Percentiles rank a stretch among this genome's conserved stretches.
Conservation (phyloP, 1,139 yeast species). For the Suhomyces guaymorum region DNA sequence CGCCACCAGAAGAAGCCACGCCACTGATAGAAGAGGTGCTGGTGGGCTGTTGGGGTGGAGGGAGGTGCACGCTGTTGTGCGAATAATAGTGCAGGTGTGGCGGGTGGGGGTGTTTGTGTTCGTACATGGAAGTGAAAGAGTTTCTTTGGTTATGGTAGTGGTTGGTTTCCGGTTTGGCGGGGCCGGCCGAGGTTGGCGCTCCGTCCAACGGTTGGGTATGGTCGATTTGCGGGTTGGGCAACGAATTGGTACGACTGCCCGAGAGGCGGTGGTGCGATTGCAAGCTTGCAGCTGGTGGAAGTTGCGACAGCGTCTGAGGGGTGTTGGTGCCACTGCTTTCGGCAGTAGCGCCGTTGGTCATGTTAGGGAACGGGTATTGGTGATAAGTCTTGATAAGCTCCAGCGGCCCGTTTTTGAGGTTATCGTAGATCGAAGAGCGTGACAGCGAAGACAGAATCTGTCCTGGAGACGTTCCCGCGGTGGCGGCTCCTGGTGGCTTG, state of each 20-base stretch:
- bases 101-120: slow-evolving; percentile 11
- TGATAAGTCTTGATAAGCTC: slow-evolving; percentile 8
- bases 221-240: slow-evolving; percentile 27
- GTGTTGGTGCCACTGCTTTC: slow-evolving; percentile 6
- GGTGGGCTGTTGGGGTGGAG: slow-evolving; percentile 8
- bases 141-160: slow-evolving; percentile 15
- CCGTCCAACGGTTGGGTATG: slow-evolving; percentile 8
- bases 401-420: slow-evolving; percentile 1
- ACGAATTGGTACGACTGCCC: slow-evolving; percentile 23
- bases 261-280: slow-evolving; percentile 4
- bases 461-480: slow-evolving; percentile 8
- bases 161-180: slow-evolving; percentile 1
- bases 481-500: not conserved
- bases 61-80: slow-evolving; percentile 4
- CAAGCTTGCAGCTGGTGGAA: slow-evolving; percentile 2
- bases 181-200: slow-evolving; percentile 9
- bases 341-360: slow-evolving; percentile 5
- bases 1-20: slow-evolving; percentile 1
- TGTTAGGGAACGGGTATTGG: slow-evolving; percentile 18
- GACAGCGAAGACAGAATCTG: slow-evolving; percentile 10
- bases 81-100: slow-evolving; percentile 12
- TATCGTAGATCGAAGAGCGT: slow-evolving; percentile 9
- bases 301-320: slow-evolving; percentile 2
- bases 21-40: slow-evolving; percentile 3
- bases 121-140: slow-evolving; percentile 23